These are phyloP conservation scores for Populus ilicifolia DNA, from an alignment of 345 rosid species.

Conservation along the genomic window DNA sequence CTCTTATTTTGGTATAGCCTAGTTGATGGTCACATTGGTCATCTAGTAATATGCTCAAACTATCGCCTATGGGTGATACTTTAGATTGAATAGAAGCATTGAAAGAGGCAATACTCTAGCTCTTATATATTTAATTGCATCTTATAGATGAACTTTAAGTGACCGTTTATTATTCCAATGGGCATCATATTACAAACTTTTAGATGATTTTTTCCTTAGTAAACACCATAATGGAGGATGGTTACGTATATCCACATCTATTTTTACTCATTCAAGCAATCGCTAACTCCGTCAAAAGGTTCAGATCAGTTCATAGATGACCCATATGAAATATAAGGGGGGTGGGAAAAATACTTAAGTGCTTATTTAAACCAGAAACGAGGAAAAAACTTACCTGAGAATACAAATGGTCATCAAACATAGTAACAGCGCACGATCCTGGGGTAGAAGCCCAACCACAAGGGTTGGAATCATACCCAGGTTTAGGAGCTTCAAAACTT, in stretches of 20 bases:
- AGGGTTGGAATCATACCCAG: constrained; percentile 39
- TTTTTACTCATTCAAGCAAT: background rate
- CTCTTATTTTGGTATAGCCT: background rate
- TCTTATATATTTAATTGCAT: background rate
- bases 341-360: background rate
- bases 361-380: background rate
- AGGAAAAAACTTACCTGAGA: constrained; percentile 39
- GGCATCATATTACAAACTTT: background rate
- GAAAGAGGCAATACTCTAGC: background rate
- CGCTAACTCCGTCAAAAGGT: background rate
- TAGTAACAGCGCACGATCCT: constrained; percentile 47
- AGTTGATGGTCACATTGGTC: background rate
- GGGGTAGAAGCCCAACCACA: constrained; percentile 58
- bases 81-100: background rate
- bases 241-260: background rate
- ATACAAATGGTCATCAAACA: constrained; percentile 55
- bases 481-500: constrained; percentile 49
- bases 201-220: background rate
- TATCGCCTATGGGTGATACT: too few species aligned
- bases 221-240: background rate
- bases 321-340: background rate
- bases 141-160: background rate
- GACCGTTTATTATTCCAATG: background rate
- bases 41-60: background rate
- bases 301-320: constrained; percentile 3